These are phyloP conservation scores for Globisporangium recalcitrans DNA, from an alignment of 352 stramenopile genomes.

Conservation along the genomic window DNA sequence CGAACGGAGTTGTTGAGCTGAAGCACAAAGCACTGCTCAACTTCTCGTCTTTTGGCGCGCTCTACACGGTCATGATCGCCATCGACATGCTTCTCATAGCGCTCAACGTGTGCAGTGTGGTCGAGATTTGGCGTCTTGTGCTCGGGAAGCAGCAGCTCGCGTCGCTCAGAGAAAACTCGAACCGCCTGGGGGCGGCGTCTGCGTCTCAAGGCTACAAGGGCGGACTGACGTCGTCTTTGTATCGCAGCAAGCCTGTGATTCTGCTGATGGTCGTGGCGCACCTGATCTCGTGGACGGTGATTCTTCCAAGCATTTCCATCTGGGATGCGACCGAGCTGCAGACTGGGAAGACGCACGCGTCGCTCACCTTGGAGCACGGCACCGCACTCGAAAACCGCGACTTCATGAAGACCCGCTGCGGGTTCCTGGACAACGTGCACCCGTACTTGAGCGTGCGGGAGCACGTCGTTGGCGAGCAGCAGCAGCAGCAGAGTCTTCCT, in stretches of 20 bases:
- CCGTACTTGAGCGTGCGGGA: slow-evolving; percentile 23
- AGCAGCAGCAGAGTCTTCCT: background rate
- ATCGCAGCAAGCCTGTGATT: slow-evolving; percentile 31
- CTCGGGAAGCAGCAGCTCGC: slow-evolving; percentile 13
- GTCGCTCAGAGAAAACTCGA: slow-evolving; percentile 22
- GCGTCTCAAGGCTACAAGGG: slow-evolving; percentile 22
- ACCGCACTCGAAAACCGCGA: slow-evolving; percentile 19
- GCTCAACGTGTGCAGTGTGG: slow-evolving; percentile 23
- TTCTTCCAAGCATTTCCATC: slow-evolving; percentile 33
- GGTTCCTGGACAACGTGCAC: slow-evolving; percentile 44
- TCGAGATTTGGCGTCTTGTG: slow-evolving; percentile 31
- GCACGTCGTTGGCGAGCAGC: slow-evolving; percentile 11
- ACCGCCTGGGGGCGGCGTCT: slow-evolving; percentile 7
- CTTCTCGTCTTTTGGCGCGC: slow-evolving; percentile 33
- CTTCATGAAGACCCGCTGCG: slow-evolving; percentile 31
- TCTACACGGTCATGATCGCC: slow-evolving; percentile 44
- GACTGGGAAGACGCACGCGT: slow-evolving; percentile 22
- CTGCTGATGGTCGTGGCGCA: slow-evolving; percentile 32
- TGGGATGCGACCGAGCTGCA: slow-evolving; percentile 23
- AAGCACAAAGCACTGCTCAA: slow-evolving; percentile 34
- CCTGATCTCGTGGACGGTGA: slow-evolving; percentile 44
- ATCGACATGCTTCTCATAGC: slow-evolving; percentile 32
- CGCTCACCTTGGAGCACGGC: slow-evolving; percentile 24
- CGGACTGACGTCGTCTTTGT: slow-evolving; percentile 31
- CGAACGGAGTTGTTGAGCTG: slow-evolving; percentile 12